A percentile compares a stretch with the other conserved stretches of the same genome.
These are phyloP conservation scores for Dryas integrifolia DNA, from an alignment of 331 rosid genomes.

Conservation along the genomic window DNA sequence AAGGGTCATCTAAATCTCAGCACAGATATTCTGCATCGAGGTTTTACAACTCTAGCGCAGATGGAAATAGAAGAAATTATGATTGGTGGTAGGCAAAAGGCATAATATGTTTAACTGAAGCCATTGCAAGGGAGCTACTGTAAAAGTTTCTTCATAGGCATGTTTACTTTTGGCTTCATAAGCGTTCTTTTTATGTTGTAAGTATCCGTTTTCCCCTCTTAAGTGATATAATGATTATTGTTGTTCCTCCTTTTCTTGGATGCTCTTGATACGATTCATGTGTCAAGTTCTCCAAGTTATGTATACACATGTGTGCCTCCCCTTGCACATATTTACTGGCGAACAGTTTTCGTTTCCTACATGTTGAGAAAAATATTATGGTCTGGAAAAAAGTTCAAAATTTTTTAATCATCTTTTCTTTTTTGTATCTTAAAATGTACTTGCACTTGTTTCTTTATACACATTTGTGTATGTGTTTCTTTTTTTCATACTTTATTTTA, in stretches of 20 bases:
- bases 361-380: neutral
- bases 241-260: neutral
- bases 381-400: neutral
- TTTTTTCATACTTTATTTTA: neutral
- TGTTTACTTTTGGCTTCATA: neutral
- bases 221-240: neutral
- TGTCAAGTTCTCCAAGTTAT: no score
- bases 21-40: constrained; percentile 52
- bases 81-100: constrained; percentile 45
- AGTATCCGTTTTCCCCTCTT: no score
- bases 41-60: constrained; percentile 42
- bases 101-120: no score
- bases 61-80: constrained; percentile 41
- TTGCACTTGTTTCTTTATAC: neutral
- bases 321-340: neutral
- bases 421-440: neutral
- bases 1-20: constrained; percentile 31
- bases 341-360: neutral
- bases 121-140: no score
- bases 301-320: neutral
- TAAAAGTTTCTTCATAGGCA: neutral
- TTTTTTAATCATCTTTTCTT: neutral
- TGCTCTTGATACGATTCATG: neutral
- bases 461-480: neutral
- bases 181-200: neutral